Percentiles rank a stretch among this genome's conserved stretches.
Conservation (phyloP, 176 grass and related monocot species). For the Ananas comosus region DNA sequence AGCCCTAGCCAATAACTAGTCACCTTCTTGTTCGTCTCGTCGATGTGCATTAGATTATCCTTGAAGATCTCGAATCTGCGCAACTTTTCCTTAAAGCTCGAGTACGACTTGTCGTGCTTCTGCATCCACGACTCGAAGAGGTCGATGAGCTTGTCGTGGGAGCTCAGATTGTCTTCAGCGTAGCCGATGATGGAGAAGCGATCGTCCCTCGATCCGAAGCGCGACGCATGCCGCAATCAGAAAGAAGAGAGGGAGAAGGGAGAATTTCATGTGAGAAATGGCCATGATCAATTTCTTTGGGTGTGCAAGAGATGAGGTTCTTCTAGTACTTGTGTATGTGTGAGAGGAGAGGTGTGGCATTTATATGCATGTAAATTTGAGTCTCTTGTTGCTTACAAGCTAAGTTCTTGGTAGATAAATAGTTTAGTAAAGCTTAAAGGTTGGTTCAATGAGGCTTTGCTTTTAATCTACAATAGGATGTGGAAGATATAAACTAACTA, state of each 20-base stretch:
- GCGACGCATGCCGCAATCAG: slow-evolving; percentile 9
- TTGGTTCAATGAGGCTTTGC: neutral
- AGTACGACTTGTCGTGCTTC: slow-evolving; percentile 65
- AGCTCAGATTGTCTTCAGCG: slow-evolving; percentile 46
- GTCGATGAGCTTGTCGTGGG: slow-evolving; percentile 51
- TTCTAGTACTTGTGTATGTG: neutral
- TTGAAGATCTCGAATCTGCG: slow-evolving; percentile 71
- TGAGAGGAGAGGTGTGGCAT: neutral
- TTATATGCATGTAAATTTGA: neutral
- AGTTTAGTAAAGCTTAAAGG: neutral
- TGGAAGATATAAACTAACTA: too few species aligned
- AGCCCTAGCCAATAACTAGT: slow-evolving; percentile 81
- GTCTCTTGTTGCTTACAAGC: neutral
- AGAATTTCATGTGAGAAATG: slow-evolving; percentile 7
- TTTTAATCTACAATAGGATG: neutral
- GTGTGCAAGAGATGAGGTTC: too few species aligned
- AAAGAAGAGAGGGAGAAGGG: slow-evolving; percentile 19
- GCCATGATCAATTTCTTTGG: slow-evolving; percentile 21
- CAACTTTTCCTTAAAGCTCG: slow-evolving; percentile 70
- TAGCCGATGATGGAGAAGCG: slow-evolving; percentile 74
- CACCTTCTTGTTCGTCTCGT: slow-evolving; percentile 64
- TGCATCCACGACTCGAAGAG: slow-evolving; percentile 79
- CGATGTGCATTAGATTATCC: slow-evolving; percentile 82
- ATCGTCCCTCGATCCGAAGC: slow-evolving; percentile 15
- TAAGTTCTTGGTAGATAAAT: neutral